These are phyloP conservation scores for Pleochaeta shiraiana DNA, from an alignment of 2,329 filamentous ascomycete species.

Conservation along the genomic window DNA sequence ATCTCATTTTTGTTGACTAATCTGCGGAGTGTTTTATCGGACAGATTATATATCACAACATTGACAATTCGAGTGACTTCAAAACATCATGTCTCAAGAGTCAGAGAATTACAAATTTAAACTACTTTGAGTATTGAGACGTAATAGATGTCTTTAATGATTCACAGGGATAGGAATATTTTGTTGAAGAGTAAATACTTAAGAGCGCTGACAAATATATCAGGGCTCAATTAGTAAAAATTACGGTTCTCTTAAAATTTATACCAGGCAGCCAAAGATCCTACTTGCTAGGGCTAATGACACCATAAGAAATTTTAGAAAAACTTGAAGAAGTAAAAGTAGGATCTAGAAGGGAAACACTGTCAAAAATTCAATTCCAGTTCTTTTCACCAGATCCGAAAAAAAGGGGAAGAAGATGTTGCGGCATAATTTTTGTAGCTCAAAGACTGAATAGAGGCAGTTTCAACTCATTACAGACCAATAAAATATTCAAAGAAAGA, in stretches of 20 bases:
- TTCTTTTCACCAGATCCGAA: background rate
- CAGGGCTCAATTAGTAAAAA: background rate
- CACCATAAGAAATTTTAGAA: background rate
- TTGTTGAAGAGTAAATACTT: background rate
- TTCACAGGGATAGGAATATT: background rate
- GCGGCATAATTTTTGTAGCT: background rate
- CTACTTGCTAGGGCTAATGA: background rate
- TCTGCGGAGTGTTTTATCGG: too few species aligned
- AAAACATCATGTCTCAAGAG: background rate
- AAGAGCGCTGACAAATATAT: background rate
- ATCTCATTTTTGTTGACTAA: too few species aligned
- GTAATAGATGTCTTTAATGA: background rate
- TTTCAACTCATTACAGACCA: background rate
- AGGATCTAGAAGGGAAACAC: background rate
- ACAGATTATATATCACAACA: background rate
- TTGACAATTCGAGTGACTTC: background rate
- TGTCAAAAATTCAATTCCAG: background rate
- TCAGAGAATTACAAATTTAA: background rate
- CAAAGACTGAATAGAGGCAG: background rate
- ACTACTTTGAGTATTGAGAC: constrained; percentile 2
- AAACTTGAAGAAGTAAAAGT: background rate
- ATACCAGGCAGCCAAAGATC: background rate
- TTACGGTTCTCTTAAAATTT: background rate
- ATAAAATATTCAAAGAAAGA: background rate
- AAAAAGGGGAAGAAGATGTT: background rate